Conservation (phyloP, 495 filamentous ascomycete genomes). For the Lepidopterella palustris region DNA sequence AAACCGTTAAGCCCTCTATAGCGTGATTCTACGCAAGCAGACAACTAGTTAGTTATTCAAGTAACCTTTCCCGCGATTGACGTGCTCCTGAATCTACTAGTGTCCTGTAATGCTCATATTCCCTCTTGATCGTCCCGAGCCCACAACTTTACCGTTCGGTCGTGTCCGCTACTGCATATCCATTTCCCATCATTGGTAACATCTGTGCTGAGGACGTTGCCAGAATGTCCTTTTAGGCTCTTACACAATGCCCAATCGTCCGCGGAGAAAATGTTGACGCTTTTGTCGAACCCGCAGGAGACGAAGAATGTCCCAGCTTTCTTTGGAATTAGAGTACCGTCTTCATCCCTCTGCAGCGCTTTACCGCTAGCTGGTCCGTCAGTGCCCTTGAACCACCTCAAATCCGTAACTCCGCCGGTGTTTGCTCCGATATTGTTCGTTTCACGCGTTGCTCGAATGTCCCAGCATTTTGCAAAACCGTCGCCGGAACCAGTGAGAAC, state of each 20-base stretch:
- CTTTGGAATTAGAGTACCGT: conserved; percentile 47
- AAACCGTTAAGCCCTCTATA: not conserved
- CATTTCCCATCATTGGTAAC: conserved; percentile 76
- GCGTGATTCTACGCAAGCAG: not conserved
- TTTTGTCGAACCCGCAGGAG: conserved; percentile 86
- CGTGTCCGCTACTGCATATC: conserved; percentile 89
- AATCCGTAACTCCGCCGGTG: conserved; percentile 81
- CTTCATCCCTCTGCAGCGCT: conserved; percentile 54
- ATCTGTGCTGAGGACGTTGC: conserved; percentile 85
- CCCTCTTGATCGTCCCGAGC: conserved; percentile 67
- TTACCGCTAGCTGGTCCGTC: conserved; percentile 56
- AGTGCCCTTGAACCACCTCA: conserved; percentile 85
- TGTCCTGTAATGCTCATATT: conserved; percentile 10
- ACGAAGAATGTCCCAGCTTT: conserved; percentile 86
- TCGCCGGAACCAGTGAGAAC: conserved; percentile 87
- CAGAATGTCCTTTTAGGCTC: conserved; percentile 80
- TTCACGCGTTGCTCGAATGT: conserved; percentile 78
- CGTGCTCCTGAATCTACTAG: not conserved
- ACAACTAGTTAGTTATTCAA: too few relatives aligned
- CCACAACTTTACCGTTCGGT: conserved; percentile 95
- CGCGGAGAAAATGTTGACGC: conserved; percentile 89
- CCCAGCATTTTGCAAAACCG: conserved; percentile 97
- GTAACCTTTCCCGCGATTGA: not conserved
- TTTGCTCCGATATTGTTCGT: conserved; percentile 85
- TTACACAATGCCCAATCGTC: conserved; percentile 93